Evolutionary conservation across 768 basidiomycete species (phyloP).

Genomic region (Strobilomyces dryophilus): DNA sequence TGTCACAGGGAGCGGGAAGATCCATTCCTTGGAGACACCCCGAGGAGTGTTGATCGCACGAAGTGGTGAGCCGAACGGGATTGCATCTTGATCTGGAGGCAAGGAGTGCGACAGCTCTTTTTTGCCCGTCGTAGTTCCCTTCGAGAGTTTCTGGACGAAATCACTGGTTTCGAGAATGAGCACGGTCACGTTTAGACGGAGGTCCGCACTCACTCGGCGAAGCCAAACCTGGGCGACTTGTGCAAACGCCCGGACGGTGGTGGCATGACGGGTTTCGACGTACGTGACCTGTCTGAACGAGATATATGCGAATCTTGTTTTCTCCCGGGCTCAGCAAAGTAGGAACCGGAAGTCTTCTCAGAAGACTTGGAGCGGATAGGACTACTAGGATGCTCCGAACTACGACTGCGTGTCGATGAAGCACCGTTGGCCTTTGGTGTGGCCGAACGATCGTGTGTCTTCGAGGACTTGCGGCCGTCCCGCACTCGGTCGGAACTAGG

Average conservation of each 20-base stretch:
- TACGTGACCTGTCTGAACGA: conserved; percentile 12
- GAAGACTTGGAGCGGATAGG: conserved; percentile 14
- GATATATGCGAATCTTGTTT: conserved; percentile 6
- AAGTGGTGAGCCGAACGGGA: conserved; percentile 36
- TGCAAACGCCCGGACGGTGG: conserved; percentile 22
- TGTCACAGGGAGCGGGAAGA: conserved; percentile 57
- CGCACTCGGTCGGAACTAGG: conserved; percentile 19
- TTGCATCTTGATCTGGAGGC: conserved; percentile 14
- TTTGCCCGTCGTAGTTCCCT: conserved; percentile 6
- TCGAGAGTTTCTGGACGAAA: conserved; percentile 28
- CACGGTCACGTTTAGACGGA: neutral
- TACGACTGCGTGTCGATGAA: conserved; percentile 11
- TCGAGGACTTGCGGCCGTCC: conserved; percentile 1
- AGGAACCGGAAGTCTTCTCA: conserved; percentile 8
- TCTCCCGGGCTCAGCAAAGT: neutral
- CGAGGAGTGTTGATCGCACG: conserved; percentile 36
- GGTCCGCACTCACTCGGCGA: conserved; percentile 26
- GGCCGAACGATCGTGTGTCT: neutral
- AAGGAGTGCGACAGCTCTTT: conserved; percentile 3
- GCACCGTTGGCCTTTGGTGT: conserved; percentile 3
- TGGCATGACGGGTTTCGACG: conserved; percentile 28
- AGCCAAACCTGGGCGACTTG: conserved; percentile 20
- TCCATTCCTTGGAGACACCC: conserved; percentile 54
- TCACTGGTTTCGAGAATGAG: conserved; percentile 22
- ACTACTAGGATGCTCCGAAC: conserved; percentile 7